A percentile compares a stretch with the other conserved stretches of the same genome.
phyloP scores from a whole-genome alignment of 345 rosid genomes.

The Euclidium syriacum region DNA sequence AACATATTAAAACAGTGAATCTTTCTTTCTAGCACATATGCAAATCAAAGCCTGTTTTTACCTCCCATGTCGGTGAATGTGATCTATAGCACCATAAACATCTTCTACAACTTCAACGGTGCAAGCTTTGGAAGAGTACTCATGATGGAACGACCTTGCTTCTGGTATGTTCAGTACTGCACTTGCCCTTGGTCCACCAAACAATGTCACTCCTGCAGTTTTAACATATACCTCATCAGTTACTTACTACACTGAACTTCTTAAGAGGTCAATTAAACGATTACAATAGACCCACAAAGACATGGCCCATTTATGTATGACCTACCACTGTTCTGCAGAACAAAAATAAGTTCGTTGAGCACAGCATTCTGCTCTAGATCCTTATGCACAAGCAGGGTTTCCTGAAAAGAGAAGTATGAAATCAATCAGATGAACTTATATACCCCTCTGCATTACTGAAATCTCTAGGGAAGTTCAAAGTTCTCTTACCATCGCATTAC shows the following conservation, averaged over 20 bases:
- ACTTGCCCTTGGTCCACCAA: slow-evolving; percentile 79
- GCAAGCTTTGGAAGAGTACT: slow-evolving; percentile 81
- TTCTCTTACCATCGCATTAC: slow-evolving; percentile 83
- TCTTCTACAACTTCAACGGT: slow-evolving; percentile 91
- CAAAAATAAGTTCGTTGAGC: slow-evolving; percentile 51
- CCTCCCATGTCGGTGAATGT: slow-evolving; percentile 95
- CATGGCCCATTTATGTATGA: neutral
- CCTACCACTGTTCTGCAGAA: slow-evolving; percentile 62
- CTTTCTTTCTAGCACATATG: neutral
- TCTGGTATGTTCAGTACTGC: slow-evolving; percentile 50
- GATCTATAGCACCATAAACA: slow-evolving; percentile 70
- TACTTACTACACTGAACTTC: neutral
- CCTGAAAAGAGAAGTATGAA: slow-evolving; percentile 41
- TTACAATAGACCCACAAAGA: neutral
- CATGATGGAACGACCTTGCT: slow-evolving; percentile 62
- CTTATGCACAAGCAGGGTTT: slow-evolving; percentile 92
- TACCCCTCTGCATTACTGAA: neutral
- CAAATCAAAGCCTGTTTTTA: slow-evolving; percentile 1
- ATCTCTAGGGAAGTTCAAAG: neutral
- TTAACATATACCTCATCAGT: neutral
- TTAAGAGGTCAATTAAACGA: neutral
- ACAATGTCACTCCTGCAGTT: slow-evolving; percentile 67
- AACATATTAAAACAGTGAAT: neutral
- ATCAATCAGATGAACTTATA: neutral
- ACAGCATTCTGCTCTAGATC: slow-evolving; percentile 60